Base-by-base conservation (phyloP, 805 yeast species). In the Yarrowia sp. region DNA sequence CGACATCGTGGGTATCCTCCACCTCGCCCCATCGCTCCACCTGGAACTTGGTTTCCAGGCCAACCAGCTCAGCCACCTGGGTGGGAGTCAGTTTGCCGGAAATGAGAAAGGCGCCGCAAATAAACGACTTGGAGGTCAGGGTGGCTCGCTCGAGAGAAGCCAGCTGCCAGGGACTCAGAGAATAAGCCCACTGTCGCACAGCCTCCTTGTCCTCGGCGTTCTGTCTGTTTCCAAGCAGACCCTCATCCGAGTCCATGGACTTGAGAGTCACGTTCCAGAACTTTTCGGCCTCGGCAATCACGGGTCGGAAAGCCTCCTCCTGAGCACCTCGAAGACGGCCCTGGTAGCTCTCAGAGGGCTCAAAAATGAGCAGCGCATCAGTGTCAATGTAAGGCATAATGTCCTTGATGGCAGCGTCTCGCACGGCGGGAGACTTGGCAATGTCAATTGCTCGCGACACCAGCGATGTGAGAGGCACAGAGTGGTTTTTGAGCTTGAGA, bases 1-100 rank as follows among this genome's bases (percentile, higher is more conserved):
- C 96, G n/a, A 95, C 98, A 74, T 95, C 99, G 73, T 95, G 99
- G 2, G 98, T 91, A 72, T 95, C 99, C 77, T 95, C 98, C 24
- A 93, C 98, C 76, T 93, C 98, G 33, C 99, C 99, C 99, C 99
- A 95, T 72, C 86, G 83, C 22, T 85, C 85, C 36, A 96, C 89
- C 77, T 95, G 99, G 76, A 83, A 84, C 35, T 87, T 85, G 14
- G 87, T 86, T 73, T 95, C 99, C 70, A 95, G 79, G 65, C 88
- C 86, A 10, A 92, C 92, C 66, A 88, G 83, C 70, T 84, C 84
- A 1, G 92, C 88, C 41, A 93, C 81, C 67, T 90, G 89, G 63
- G 88, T 92, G 17, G 89, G 76, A 62, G 82, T 75, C 30, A 78
- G 68, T 10, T 73, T 70, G 48, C 71, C 69, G 9, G 72, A 80